A percentile compares a stretch with the other conserved stretches of the same genome.
These are phyloP conservation scores for Hansenula sp. DNA, from an alignment of 1,139 yeast genomes.

Conservation along the genomic window DNA sequence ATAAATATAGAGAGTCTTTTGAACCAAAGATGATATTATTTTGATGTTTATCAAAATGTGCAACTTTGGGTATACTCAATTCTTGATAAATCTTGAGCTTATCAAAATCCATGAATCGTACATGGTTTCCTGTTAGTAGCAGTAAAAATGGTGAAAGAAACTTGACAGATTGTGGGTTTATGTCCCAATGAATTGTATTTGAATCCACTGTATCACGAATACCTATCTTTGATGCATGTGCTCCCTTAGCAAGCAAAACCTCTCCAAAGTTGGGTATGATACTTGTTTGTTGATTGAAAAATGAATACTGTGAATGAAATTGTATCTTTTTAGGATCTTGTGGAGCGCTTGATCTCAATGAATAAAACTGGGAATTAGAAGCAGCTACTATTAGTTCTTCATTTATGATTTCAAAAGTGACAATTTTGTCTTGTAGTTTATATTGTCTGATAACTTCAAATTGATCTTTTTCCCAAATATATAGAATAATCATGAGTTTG, in stretches of 20 bases:
- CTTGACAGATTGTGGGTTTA: constrained; percentile 30
- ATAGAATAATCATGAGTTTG: constrained; percentile 2
- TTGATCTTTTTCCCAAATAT: background rate
- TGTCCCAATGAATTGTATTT: constrained; percentile 24
- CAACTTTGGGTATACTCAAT: constrained; percentile 17
- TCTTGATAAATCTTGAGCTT: constrained; percentile 28
- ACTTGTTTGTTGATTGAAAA: constrained; percentile 4
- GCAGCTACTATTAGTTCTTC: background rate
- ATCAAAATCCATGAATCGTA: constrained; percentile 42
- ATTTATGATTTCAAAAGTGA: constrained; percentile 1
- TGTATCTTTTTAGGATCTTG: background rate
- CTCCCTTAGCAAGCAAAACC: constrained; percentile 18
- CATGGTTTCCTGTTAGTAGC: constrained; percentile 33
- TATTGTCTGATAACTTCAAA: constrained; percentile 4
- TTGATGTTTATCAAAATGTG: background rate
- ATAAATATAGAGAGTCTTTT: constrained; percentile 30
- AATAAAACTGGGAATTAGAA: constrained; percentile 1
- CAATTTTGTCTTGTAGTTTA: background rate
- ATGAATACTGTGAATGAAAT: constrained; percentile 1
- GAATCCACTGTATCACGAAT: constrained; percentile 11
- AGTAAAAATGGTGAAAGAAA: constrained; percentile 45
- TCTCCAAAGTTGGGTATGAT: background rate
- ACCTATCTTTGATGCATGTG: constrained; percentile 18
- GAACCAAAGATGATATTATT: constrained; percentile 13
- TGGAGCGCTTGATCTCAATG: background rate